A percentile compares a stretch with the other conserved stretches of the same genome.
Evolutionary conservation across 2,329 filamentous ascomycete species (phyloP).

Genomic region (Orbilia brochopaga): DNA sequence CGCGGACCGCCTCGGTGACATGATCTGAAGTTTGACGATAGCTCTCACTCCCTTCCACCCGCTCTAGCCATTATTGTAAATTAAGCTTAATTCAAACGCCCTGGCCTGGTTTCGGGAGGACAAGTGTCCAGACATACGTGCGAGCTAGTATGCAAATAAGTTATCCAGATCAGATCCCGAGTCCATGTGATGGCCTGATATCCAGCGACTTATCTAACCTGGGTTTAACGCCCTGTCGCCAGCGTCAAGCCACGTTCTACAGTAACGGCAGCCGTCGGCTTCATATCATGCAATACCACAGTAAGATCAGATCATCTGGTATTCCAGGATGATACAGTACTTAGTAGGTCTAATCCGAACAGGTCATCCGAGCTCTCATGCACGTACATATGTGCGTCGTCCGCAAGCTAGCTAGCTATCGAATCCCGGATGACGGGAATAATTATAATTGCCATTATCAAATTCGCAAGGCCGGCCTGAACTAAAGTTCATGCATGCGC

Average conservation of each 20-base stretch:
- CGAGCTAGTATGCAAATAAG: too few relatives aligned
- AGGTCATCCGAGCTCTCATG: background rate
- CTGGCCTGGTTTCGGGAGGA: constrained; percentile 7
- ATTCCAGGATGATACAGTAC: constrained; percentile 1
- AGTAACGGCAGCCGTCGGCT: background rate
- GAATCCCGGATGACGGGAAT: too few relatives aligned
- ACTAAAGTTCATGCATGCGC: too few relatives aligned
- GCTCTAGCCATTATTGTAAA: background rate
- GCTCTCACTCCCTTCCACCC: background rate
- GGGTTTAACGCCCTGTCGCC: background rate
- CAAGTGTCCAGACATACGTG: background rate
- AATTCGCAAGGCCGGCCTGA: too few relatives aligned
- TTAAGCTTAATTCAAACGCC: constrained; percentile 9
- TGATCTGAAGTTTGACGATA: background rate
- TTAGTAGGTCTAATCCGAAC: background rate
- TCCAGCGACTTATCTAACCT: background rate
- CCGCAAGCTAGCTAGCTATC: background rate
- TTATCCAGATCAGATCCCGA: background rate
- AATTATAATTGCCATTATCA: too few relatives aligned
- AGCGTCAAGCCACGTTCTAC: background rate
- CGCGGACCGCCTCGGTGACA: background rate
- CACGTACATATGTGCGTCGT: background rate
- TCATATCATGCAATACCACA: background rate
- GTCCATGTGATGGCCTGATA: background rate
- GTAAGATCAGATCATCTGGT: constrained; percentile 12